Conservation (phyloP, 768 basidiomycete species). For the Clavulina sp. region DNA sequence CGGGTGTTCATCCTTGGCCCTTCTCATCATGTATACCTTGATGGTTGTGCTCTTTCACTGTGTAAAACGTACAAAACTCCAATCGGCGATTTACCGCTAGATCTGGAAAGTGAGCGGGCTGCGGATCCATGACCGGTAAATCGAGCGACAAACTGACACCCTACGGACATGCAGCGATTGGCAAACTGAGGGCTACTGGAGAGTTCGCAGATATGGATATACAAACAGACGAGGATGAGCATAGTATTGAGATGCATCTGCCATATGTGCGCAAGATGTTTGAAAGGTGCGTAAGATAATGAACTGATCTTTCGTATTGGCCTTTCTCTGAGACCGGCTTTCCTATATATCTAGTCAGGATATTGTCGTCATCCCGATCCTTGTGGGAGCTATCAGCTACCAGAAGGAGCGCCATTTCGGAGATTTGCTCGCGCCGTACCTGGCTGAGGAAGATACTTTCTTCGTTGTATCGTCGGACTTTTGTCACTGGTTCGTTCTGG, state of each 20-base stretch:
- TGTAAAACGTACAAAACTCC: slow-evolving; percentile 73
- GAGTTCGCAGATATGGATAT: slow-evolving; percentile 52
- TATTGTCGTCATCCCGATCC: slow-evolving; percentile 72
- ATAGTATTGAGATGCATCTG: slow-evolving; percentile 96
- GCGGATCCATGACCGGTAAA: not conserved
- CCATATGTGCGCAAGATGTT: slow-evolving; percentile 80
- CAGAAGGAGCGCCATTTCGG: slow-evolving; percentile 48
- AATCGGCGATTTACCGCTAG: slow-evolving; percentile 62
- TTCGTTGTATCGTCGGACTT: slow-evolving; percentile 92
- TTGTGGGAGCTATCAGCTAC: slow-evolving; percentile 63
- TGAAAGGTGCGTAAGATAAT: slow-evolving; percentile 35
- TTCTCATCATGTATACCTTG: slow-evolving; percentile 79
- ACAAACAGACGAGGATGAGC: slow-evolving; percentile 76
- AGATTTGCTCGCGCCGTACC: slow-evolving; percentile 57
- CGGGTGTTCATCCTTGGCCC: slow-evolving; percentile 91
- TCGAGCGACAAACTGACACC: not conserved
- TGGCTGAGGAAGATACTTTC: slow-evolving; percentile 60
- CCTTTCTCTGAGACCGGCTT: not conserved
- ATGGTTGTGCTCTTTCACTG: slow-evolving; percentile 71
- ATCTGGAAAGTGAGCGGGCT: slow-evolving; percentile 62
- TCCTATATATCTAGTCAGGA: slow-evolving; percentile 32
- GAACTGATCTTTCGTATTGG: not conserved
- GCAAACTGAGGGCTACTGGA: slow-evolving; percentile 43
- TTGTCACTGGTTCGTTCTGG: slow-evolving; percentile 69
- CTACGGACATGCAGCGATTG: slow-evolving; percentile 33